These are phyloP conservation scores for Puccinia horiana DNA, from an alignment of 1,284 basidiomycete species.

Conservation along the genomic window DNA sequence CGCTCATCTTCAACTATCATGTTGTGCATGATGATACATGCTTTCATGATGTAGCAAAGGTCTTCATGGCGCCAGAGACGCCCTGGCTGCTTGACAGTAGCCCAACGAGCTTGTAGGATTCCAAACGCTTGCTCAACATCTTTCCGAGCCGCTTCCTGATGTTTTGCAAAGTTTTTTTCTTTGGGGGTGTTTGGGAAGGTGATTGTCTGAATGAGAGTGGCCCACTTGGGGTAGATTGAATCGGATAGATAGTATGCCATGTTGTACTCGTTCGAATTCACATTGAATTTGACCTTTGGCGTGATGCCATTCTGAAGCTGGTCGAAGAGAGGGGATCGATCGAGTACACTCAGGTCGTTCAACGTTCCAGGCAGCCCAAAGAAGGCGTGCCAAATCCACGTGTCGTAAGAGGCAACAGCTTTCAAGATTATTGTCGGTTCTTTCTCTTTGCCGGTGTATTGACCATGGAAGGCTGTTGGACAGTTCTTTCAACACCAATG, in stretches of 20 bases:
- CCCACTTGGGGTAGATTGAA: neutral
- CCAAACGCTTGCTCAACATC: constrained; percentile 19
- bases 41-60: constrained; percentile 7
- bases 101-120: constrained; percentile 12
- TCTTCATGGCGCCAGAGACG: neutral
- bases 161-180: neutral
- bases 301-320: neutral
- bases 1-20: constrained; percentile 25
- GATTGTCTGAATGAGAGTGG: neutral
- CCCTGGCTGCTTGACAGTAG: neutral
- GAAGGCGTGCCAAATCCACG: too few relatives aligned
- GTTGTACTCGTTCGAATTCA: constrained; percentile 8
- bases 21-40: constrained; percentile 39
- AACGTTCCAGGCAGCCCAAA: too few relatives aligned
- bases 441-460: constrained; percentile 14
- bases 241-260: neutral
- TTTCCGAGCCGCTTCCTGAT: constrained; percentile 3
- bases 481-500: constrained; percentile 31
- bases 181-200: neutral
- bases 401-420: neutral
- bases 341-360: neutral
- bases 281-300: neutral
- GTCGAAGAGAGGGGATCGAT: constrained; percentile 5
- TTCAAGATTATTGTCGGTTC: neutral
- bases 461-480: neutral